Base-by-base conservation (phyloP, 805 yeast species). In the Hanseniaspora jakobsenii region DNA sequence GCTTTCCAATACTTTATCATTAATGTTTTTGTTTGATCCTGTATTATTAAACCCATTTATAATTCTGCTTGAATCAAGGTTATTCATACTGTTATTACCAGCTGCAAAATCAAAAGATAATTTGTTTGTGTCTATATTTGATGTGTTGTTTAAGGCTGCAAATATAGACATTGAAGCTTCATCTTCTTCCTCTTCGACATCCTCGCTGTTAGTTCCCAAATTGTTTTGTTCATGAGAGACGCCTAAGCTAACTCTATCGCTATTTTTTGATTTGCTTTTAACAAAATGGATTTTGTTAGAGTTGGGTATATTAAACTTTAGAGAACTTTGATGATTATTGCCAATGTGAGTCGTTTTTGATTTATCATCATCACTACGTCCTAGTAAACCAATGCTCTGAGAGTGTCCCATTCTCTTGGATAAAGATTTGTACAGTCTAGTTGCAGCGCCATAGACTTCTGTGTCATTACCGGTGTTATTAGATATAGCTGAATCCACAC, bases 151-250 rank as follows among this genome's bases (percentile, higher is more conserved):
- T n/a, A 77, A 56, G 0, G 78, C 71, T 0, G 80, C 71, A 53
- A 77, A 77, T 18, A 77, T 57, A 0, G 82, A 75, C 82, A 78
- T 76, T 0, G 77, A 78, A 10, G 75, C 73, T 51, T 78, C 83
- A 56, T 78, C 82, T 53, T 77, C 84, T 7, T 44, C 38, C 3
- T 36, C 28, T 18, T 34, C 36, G 12, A 38, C 36, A 19, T 29
- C 26, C 6, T 14, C 32, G 5, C 6, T 18, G 21, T 21, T 21
- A 13, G 3, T 6, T 12, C 21, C n/a, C 10, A 9, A 3, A 30
- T 23, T 22, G n/a, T 13, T 30, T 51, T 51, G 13, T 26, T 31
- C 14, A 10, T n/a, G n/a, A n/a, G n/a, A n/a, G n/a, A n/a, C n/a
- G n/a, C n/a, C n/a, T n/a, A n/a, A n/a, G n/a, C n/a, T n/a, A n/a